phyloP scores from a whole-genome alignment of 2,329 filamentous ascomycete genomes.

The Emydomyces testavorans region DNA sequence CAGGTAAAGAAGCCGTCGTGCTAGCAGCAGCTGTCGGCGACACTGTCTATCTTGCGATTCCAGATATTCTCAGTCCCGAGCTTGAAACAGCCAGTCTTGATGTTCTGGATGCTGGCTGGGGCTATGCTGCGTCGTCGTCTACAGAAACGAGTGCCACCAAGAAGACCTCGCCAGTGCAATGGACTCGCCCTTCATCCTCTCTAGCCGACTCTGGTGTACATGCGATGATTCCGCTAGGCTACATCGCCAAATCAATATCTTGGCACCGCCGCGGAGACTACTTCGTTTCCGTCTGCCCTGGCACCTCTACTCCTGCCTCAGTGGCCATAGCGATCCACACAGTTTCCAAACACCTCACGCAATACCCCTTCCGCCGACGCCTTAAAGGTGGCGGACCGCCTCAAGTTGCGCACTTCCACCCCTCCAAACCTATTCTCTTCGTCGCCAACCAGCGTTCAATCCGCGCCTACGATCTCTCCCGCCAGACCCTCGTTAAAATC shows the following conservation, averaged over 20 bases:
- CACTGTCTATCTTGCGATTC: conserved; percentile 73
- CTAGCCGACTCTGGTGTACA: conserved; percentile 66
- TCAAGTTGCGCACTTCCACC: conserved; percentile 90
- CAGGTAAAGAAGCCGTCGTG: conserved; percentile 65
- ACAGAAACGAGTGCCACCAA: conserved; percentile 44
- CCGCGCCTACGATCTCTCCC: conserved; percentile 83
- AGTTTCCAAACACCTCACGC: conserved; percentile 84
- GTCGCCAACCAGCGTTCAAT: conserved; percentile 91
- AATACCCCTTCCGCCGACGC: conserved; percentile 74
- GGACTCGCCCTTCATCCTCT: conserved; percentile 64
- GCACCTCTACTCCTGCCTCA: conserved; percentile 38
- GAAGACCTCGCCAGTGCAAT: conserved; percentile 68
- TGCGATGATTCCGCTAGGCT: conserved; percentile 66
- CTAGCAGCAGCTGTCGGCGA: conserved; percentile 77
- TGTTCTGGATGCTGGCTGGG: conserved; percentile 78
- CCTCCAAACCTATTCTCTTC: conserved; percentile 83
- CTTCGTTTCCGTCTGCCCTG: conserved; percentile 78
- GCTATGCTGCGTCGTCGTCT: conserved; percentile 60
- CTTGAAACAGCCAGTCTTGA: conserved; percentile 63
- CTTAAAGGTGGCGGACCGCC: conserved; percentile 61
- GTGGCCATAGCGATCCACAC: conserved; percentile 84
- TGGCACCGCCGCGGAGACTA: conserved; percentile 96
- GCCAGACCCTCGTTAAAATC: conserved; percentile 83
- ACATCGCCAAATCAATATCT: conserved; percentile 72
- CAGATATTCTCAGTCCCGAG: conserved; percentile 58